Evolutionary conservation across 139 green algal species (phyloP).

Genomic region (Picochlorum sp.): DNA sequence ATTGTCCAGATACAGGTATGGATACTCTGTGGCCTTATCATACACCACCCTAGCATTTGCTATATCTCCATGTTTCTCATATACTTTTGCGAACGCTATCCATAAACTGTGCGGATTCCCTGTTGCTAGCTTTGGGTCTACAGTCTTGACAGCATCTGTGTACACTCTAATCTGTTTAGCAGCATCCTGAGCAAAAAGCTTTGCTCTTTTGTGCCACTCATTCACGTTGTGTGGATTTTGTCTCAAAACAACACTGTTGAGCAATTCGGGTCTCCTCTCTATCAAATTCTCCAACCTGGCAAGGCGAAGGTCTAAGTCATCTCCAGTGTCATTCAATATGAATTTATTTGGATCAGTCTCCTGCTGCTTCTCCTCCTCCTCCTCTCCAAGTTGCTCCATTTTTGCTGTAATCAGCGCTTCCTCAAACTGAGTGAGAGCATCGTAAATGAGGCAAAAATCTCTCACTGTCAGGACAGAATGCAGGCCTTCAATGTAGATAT

Average conservation of each 20-base stretch:
- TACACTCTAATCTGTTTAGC: slow-evolving; percentile 85
- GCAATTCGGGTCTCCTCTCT: slow-evolving; percentile 76
- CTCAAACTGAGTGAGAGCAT: slow-evolving; percentile 91
- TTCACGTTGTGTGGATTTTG: slow-evolving; percentile 97
- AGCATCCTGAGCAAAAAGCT: slow-evolving; percentile 82
- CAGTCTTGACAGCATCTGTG: slow-evolving; percentile 88
- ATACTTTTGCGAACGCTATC: slow-evolving; percentile 92
- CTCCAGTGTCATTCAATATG: slow-evolving; percentile 63
- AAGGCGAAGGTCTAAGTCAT: slow-evolving; percentile 92
- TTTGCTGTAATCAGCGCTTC: slow-evolving; percentile 73
- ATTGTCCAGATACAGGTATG: slow-evolving; percentile 88
- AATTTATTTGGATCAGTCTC: slow-evolving; percentile 48
- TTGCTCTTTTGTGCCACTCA: slow-evolving; percentile 91
- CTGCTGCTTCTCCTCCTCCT: slow-evolving; percentile 24
- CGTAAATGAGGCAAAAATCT: slow-evolving; percentile 97
- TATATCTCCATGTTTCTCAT: slow-evolving; percentile 90
- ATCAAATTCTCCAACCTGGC: slow-evolving; percentile 82
- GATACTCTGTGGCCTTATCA: slow-evolving; percentile 71
- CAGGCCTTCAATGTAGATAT: slow-evolving; percentile 96
- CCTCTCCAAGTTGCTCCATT: slow-evolving; percentile 52
- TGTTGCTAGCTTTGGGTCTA: slow-evolving; percentile 71
- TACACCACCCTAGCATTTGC: slow-evolving; percentile 86
- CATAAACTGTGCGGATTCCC: slow-evolving; percentile 82
- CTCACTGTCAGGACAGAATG: slow-evolving; percentile 45
- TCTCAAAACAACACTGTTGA: slow-evolving; percentile 85